Evolutionary conservation across 225 moss, liverwort and hornwort genomes (phyloP).

Genomic region (Asterella californica): DNA sequence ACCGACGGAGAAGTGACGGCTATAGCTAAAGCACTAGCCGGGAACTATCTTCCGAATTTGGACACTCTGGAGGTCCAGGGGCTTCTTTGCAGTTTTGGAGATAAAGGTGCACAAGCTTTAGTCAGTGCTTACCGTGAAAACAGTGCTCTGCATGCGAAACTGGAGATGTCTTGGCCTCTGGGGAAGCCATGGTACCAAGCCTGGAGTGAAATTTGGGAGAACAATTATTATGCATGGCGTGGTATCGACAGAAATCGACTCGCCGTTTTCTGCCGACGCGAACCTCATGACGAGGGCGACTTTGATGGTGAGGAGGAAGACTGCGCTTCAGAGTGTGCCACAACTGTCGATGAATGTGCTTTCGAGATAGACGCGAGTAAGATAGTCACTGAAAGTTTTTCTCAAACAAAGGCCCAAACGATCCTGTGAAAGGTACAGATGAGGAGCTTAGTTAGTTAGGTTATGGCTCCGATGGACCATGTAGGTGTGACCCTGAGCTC

Average conservation of each 20-base stretch:
- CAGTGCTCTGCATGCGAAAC: not conserved
- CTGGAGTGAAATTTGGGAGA: constrained; percentile 5
- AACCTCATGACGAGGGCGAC: not conserved
- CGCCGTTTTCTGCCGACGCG: not conserved
- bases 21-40: constrained; percentile 1
- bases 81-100: not conserved
- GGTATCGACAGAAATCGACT: not conserved
- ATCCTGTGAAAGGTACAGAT: not conserved
- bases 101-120: constrained; percentile 4
- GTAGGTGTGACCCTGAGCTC: not conserved
- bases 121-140: constrained; percentile 4
- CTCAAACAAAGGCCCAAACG: not conserved
- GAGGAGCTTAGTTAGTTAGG: not conserved
- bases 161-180: constrained; percentile 20
- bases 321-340: not conserved
- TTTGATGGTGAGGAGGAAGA: constrained; percentile 2
- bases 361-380: constrained; percentile 9
- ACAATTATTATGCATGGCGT: constrained; percentile 13
- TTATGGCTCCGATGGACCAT: not conserved
- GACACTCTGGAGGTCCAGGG: constrained; percentile 18
- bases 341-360: constrained; percentile 5
- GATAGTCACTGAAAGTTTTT: not conserved
- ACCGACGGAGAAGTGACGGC: constrained; percentile 2
- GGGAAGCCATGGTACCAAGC: constrained; percentile 16
- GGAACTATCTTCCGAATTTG: constrained; percentile 9